phyloP scores from a whole-genome alignment of 2,329 filamentous ascomycete genomes.

The Sarocladium kiliense region DNA sequence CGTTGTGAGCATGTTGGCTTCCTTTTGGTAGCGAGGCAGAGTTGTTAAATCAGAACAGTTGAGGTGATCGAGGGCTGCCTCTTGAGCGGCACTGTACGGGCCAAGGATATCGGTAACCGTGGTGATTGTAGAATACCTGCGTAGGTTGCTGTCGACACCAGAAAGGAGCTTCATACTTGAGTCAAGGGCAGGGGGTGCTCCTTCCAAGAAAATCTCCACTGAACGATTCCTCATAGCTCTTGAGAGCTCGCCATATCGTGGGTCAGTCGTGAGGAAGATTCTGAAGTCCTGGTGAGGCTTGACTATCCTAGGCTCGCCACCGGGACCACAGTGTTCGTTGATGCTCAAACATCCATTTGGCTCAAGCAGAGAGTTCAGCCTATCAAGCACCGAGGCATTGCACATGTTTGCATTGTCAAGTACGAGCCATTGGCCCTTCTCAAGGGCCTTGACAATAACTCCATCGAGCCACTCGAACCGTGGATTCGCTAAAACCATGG shows the following conservation, averaged over 20 bases:
- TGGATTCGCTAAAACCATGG: constrained; percentile 61
- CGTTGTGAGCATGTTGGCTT: not conserved
- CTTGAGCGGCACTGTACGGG: not conserved
- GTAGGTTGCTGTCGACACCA: constrained; percentile 44
- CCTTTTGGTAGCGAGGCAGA: not conserved
- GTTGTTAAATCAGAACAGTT: constrained; percentile 37
- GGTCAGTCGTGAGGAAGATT: constrained; percentile 90
- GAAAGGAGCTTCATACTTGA: constrained; percentile 34
- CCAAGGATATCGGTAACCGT: constrained; percentile 20
- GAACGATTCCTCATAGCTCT: constrained; percentile 95
- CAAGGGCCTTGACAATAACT: constrained; percentile 79
- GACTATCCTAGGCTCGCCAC: constrained; percentile 76
- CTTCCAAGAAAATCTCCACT: constrained; percentile 76
- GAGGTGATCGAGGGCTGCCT: constrained; percentile 39
- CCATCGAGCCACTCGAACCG: constrained; percentile 97
- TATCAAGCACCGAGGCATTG: constrained; percentile 88
- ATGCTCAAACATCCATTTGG: constrained; percentile 83
- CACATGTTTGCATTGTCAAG: constrained; percentile 97
- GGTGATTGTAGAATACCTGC: constrained; percentile 38
- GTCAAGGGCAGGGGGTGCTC: constrained; percentile 27
- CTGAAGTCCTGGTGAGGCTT: constrained; percentile 81
- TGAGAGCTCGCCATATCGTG: constrained; percentile 87
- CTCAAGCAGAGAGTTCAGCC: constrained; percentile 90
- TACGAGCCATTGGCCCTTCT: constrained; percentile 85
- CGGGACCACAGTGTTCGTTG: constrained; percentile 83